Base-by-base conservation (phyloP, 495 filamentous ascomycete species). In the Penicillium waksmanii region DNA sequence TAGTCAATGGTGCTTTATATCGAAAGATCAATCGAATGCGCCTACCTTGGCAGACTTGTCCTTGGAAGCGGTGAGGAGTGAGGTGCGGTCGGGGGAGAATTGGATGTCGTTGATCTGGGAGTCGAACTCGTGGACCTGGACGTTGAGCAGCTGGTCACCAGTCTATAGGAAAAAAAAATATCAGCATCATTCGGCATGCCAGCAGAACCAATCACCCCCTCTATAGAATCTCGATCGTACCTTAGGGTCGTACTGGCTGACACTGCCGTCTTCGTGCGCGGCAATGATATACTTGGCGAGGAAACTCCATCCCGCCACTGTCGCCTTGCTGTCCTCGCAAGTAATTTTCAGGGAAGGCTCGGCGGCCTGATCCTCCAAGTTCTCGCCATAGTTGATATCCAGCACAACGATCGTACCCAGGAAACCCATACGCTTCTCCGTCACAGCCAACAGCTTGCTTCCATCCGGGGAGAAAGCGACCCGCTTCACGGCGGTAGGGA, bases 31-130 rank as follows among this genome's bases (percentile, higher is more conserved):
- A 4, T 15, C 15, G 12, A 46, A 7, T 8, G n/a, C 18, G 56
- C 74, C 35, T 80, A 92, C 90, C 84, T 96, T 96, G 56, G 95
- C 91, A 53, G 89, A 89, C 82, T 98, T 98, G 83, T 98, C 95
- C 77, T 97, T 98, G 58, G 89, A 96, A 55, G 94, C 87, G 50
- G 96, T 98, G 78, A 98, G 93, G 78, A 97, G 97, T 78, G 96
- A 96, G 62, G 95, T 96, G 62, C 95, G 86, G 81, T 98, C 95
- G 27, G 84, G 79, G 42, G 92, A 86, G 89, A 94, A 97, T 76
- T 98, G 96, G 47, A 98, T 85, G 73, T 98, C 95, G 61, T 89
- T 96, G 66, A 98, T 90, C 73, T 83, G 85, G 74, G 82, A 80
- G 77, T 93, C 91, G 48, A 85, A 80, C 74, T 96, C 92, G 81